These are phyloP conservation scores for Spongispora temasekensis DNA, from an alignment of 1,284 basidiomycete species.

Conservation along the genomic window DNA sequence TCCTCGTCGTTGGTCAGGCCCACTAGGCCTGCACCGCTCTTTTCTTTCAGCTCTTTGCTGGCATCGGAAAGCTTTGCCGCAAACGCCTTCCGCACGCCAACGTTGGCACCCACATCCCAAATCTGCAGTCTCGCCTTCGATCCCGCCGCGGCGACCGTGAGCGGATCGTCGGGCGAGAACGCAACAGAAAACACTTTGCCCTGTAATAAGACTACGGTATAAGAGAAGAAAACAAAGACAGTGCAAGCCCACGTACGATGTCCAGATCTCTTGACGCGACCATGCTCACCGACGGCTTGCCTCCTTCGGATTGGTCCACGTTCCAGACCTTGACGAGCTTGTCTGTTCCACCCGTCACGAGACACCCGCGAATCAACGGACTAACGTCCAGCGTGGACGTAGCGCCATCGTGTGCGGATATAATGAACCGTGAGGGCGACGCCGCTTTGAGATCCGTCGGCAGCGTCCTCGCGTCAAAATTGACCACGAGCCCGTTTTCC, in stretches of 20 bases:
- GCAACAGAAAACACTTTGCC: constrained; percentile 93
- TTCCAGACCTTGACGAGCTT: constrained; percentile 97
- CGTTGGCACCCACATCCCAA: constrained; percentile 88
- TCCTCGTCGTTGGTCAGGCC: constrained; percentile 74
- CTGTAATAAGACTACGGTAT: constrained; percentile 40
- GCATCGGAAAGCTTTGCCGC: constrained; percentile 70
- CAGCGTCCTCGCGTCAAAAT: constrained; percentile 88
- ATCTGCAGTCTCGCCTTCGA: constrained; percentile 92
- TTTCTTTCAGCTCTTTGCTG: constrained; percentile 68
- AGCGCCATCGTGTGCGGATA: constrained; percentile 94
- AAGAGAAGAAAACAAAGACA: background rate
- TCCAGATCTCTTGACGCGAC: constrained; percentile 92
- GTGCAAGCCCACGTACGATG: constrained; percentile 60
- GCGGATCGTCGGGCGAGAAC: constrained; percentile 93
- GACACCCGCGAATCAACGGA: constrained; percentile 87
- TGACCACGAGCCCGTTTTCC: constrained; percentile 90
- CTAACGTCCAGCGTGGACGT: constrained; percentile 92
- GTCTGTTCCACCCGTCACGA: constrained; percentile 93
- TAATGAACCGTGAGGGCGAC: constrained; percentile 79
- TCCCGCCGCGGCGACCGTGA: constrained; percentile 93
- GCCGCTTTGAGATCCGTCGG: constrained; percentile 62
- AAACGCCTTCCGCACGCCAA: constrained; percentile 79
- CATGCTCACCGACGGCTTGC: constrained; percentile 81
- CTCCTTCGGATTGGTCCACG: constrained; percentile 66
- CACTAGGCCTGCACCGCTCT: constrained; percentile 66